These are phyloP conservation scores for Infundibulicybe gibba DNA, from an alignment of 768 basidiomycete genomes.

Conservation along the genomic window DNA sequence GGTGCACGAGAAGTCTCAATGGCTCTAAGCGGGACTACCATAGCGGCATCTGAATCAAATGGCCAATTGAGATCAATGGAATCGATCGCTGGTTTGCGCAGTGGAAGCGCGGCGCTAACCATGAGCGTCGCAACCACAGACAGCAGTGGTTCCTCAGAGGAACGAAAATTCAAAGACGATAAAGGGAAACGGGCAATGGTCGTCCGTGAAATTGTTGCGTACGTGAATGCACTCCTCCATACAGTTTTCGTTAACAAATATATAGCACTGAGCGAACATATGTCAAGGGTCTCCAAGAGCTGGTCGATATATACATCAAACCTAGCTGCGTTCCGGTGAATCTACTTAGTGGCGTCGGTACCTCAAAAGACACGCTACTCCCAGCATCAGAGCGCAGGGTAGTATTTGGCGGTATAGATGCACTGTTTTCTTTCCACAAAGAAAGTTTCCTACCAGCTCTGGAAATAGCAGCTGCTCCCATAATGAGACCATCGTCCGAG, in stretches of 20 bases:
- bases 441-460: slow-evolving; percentile 91
- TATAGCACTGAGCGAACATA: slow-evolving; percentile 91
- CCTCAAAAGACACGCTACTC: slow-evolving; percentile 79
- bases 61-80: slow-evolving; percentile 65
- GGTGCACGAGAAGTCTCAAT: slow-evolving; percentile 54
- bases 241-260: slow-evolving; percentile 12
- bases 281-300: slow-evolving; percentile 88
- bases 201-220: slow-evolving; percentile 90
- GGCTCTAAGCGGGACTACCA: slow-evolving; percentile 43
- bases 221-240: slow-evolving; percentile 26
- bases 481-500: slow-evolving; percentile 49
- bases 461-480: slow-evolving; percentile 68
- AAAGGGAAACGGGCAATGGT: slow-evolving; percentile 79
- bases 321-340: slow-evolving; percentile 73
- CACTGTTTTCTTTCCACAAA: slow-evolving; percentile 88
- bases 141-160: slow-evolving; percentile 70
- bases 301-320: slow-evolving; percentile 93
- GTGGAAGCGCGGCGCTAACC: slow-evolving; percentile 59
- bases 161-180: slow-evolving; percentile 91
- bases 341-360: slow-evolving; percentile 64
- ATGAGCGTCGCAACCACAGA: slow-evolving; percentile 74
- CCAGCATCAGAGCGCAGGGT: slow-evolving; percentile 84
- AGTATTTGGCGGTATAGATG: slow-evolving; percentile 89
- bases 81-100: slow-evolving; percentile 56
- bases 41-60: slow-evolving; percentile 32